Conservation (phyloP, 495 filamentous ascomycete genomes). For the Penicillium diatomitis region DNA sequence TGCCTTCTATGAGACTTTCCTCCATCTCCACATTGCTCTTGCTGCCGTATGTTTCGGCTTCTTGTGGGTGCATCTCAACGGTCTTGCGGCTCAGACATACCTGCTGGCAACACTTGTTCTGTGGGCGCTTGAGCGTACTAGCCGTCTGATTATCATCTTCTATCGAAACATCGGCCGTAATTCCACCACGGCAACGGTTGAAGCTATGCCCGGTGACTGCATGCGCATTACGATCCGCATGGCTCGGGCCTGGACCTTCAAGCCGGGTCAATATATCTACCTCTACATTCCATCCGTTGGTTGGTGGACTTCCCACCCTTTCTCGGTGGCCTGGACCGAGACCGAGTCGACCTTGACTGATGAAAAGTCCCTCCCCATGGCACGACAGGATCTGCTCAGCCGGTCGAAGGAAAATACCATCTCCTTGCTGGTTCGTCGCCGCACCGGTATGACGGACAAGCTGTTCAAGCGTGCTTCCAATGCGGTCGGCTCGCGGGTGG, state of each 20-base stretch:
- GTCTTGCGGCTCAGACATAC: constrained; percentile 55
- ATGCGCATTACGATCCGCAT: constrained; percentile 73
- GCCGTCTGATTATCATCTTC: constrained; percentile 58
- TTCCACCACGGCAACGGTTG: constrained; percentile 61
- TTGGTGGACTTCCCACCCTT: constrained; percentile 83
- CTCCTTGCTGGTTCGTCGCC: constrained; percentile 74
- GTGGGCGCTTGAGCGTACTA: constrained; percentile 68
- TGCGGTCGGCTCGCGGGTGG: constrained; percentile 34
- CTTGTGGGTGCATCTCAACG: constrained; percentile 65
- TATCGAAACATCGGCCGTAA: constrained; percentile 59
- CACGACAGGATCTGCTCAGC: constrained; percentile 23
- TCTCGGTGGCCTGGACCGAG: constrained; percentile 84
- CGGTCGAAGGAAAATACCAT: constrained; percentile 46
- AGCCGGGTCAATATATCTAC: constrained; percentile 82
- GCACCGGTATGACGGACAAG: constrained; percentile 78
- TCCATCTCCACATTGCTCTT: constrained; percentile 69
- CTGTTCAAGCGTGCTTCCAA: constrained; percentile 57
- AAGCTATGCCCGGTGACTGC: constrained; percentile 73
- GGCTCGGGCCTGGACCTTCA: constrained; percentile 65
- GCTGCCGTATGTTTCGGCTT: constrained; percentile 51
- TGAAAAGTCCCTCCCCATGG: constrained; percentile 36
- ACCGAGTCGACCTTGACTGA: constrained; percentile 22
- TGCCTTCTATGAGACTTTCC: constrained; percentile 93
- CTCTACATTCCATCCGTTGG: constrained; percentile 70
- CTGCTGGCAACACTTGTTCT: constrained; percentile 58